Base-by-base conservation (phyloP, 805 yeast genomes). In the Kurtzmaniella fragi region DNA sequence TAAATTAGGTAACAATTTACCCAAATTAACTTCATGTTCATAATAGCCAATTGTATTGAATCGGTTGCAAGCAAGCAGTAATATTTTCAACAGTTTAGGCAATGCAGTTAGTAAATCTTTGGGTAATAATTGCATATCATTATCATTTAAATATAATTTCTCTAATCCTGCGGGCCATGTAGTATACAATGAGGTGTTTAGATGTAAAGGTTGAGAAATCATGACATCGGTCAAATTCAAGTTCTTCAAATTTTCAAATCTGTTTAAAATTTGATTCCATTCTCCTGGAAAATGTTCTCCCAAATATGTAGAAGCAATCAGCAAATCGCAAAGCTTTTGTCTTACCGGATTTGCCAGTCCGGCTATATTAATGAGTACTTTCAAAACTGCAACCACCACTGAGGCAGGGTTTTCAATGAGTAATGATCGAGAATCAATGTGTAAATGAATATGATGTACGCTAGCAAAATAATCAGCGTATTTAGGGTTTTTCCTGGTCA, bases 241-340 rank as follows among this genome's bases (percentile, higher is more conserved):
- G 16, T 16, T 35, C 15, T 37, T 34, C 13, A 61, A 38, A 31
- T 50, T 50, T 9, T 40, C 27, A 35, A 63, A 62, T 14, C 51
- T 45, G 10, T 40, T 34, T 27, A 67, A 55, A 3, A 65, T 43
- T 31, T 47, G 48, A 28, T 56, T 50, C 72, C 72, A 67, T 37
- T 54, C 54, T 2, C 45, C 34, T 3, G 55, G 56, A 42, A 47
- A 64, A 37, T 56, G 49, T 6, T 49, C 47, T 4, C 72, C 71
- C 2, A 67, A 56, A 30, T 64, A 65, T 11, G 67, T 61, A n/a
- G 56, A 50, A 14, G 45, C 42, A 14, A 67, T 53, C 12, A 62
- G 48, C 3, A 67, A 16, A 7, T 37, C 14, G 3, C 35, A 34
- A 31, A 63, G 32, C 38, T 59, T 55, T 11, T 44, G 41, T 12